Conservation (phyloP, 2,329 filamentous ascomycete species). For the Calonectria hawksworthii region DNA sequence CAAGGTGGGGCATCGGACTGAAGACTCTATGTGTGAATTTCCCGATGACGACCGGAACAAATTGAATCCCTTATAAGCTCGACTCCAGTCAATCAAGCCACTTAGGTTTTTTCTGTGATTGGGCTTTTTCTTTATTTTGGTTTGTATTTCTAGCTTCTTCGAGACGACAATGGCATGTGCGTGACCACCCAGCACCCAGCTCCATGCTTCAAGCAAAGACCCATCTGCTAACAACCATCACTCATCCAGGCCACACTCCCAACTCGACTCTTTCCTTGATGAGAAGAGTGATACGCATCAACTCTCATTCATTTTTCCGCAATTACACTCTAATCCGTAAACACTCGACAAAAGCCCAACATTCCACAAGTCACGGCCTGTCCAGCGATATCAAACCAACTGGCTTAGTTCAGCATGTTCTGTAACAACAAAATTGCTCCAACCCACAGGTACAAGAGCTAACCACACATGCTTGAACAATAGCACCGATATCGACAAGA, state of each 20-base stretch:
- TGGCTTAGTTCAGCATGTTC: not conserved
- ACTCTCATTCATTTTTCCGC: not conserved
- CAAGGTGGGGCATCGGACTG: not conserved
- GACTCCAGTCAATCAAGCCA: not conserved
- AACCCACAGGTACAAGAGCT: not conserved
- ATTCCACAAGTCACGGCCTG: not conserved
- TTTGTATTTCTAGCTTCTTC: not conserved
- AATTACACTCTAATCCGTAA: no score
- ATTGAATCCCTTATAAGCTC: not conserved
- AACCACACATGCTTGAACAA: not conserved
- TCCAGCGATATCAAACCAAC: not conserved
- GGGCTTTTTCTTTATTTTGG: not conserved
- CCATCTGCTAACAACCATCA: not conserved
- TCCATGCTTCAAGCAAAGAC: no score
- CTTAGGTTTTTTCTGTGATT: not conserved
- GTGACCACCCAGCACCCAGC: no score
- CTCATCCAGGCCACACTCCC: not conserved
- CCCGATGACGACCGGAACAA: slow-evolving; percentile 9
- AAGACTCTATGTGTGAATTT: slow-evolving; percentile 30
- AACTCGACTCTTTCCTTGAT: not conserved
- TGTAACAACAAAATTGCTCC: not conserved
- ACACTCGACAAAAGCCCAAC: not conserved
- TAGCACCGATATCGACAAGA: slow-evolving; percentile 66
- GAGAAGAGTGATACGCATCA: not conserved
- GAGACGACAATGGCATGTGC: not conserved